A percentile compares a stretch with the other conserved stretches of the same genome.
These are phyloP conservation scores for Salix caprea DNA, from an alignment of 345 rosid genomes.

Conservation along the genomic window DNA sequence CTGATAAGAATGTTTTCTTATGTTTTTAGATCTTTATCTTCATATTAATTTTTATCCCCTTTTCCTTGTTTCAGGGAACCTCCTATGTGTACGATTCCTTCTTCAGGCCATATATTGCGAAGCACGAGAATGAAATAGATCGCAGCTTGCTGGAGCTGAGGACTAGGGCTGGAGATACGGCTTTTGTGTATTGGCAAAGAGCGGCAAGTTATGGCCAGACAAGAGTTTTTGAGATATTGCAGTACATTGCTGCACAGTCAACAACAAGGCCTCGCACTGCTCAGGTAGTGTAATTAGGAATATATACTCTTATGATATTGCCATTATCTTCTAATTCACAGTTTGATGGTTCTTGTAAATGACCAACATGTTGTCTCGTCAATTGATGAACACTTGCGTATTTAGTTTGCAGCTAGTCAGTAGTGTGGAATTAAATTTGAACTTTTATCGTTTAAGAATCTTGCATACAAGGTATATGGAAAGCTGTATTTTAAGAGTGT, in stretches of 20 bases:
- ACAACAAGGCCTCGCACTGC: slow-evolving; percentile 43
- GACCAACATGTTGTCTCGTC: neutral
- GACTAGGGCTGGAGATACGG: slow-evolving; percentile 52
- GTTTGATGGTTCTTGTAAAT: neutral
- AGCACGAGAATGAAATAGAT: slow-evolving; percentile 67
- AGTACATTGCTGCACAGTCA: slow-evolving; percentile 47
- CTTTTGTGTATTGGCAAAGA: slow-evolving; percentile 48
- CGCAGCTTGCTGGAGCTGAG: slow-evolving; percentile 51
- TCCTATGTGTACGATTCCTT: slow-evolving; percentile 60
- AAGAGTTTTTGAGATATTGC: slow-evolving; percentile 49
- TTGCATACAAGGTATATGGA: neutral
- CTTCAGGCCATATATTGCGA: slow-evolving; percentile 52
- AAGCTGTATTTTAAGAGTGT: neutral
- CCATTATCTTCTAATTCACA: neutral
- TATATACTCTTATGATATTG: neutral
- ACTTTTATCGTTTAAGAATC: neutral
- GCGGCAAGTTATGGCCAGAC: slow-evolving; percentile 51
- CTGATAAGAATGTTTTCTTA: neutral
- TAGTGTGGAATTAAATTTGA: neutral
- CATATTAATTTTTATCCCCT: neutral
- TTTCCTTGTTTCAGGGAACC: slow-evolving; percentile 46
- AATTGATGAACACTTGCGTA: neutral
- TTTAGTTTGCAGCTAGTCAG: neutral
- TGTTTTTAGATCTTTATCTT: neutral
- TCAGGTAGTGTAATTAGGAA: slow-evolving; percentile 29